Percentiles rank a stretch among this genome's conserved stretches.
Evolutionary conservation across 2,329 filamentous ascomycete genomes (phyloP).

Genomic region (Didymosphaeria variabile): DNA sequence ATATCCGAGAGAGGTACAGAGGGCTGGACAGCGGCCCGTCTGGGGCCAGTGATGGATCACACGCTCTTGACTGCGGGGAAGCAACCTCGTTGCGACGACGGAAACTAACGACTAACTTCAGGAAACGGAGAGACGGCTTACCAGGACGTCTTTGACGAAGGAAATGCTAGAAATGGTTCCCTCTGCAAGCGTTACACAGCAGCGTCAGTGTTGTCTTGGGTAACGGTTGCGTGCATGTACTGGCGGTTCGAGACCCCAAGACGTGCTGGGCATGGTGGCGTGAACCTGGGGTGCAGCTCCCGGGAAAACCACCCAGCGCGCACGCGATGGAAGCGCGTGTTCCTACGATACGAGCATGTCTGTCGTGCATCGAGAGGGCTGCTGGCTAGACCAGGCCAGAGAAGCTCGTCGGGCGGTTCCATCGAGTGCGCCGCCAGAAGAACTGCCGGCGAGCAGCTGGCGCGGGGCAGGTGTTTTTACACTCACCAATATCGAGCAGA

Average conservation of each 20-base stretch:
- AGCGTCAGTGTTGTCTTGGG: conserved; percentile 37
- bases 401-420: conserved; percentile 14
- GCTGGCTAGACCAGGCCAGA: conserved; percentile 30
- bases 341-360: conserved; percentile 12
- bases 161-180: conserved; percentile 84
- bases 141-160: conserved; percentile 83
- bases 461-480: conserved; percentile 16
- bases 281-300: conserved; percentile 39
- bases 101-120: conserved; percentile 18
- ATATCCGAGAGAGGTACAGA: conserved; percentile 28
- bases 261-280: conserved; percentile 28
- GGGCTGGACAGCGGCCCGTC: conserved; percentile 33
- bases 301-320: conserved; percentile 18
- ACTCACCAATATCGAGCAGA: conserved; percentile 68
- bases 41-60: conserved; percentile 34
- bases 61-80: conserved; percentile 42
- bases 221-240: conserved; percentile 26
- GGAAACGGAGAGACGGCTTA: conserved; percentile 59
- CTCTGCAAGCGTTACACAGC: conserved; percentile 61
- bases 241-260: conserved; percentile 27
- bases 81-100: conserved; percentile 29
- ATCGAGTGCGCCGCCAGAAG: conserved; percentile 13
- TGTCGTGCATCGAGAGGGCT: conserved; percentile 27
- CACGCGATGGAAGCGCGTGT: conserved; percentile 20
- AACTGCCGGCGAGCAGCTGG: conserved; percentile 22